A percentile compares a stretch with the other conserved stretches of the same genome.
Conservation (phyloP, 345 rosid genomes). For the Bretschneidera sinensis region DNA sequence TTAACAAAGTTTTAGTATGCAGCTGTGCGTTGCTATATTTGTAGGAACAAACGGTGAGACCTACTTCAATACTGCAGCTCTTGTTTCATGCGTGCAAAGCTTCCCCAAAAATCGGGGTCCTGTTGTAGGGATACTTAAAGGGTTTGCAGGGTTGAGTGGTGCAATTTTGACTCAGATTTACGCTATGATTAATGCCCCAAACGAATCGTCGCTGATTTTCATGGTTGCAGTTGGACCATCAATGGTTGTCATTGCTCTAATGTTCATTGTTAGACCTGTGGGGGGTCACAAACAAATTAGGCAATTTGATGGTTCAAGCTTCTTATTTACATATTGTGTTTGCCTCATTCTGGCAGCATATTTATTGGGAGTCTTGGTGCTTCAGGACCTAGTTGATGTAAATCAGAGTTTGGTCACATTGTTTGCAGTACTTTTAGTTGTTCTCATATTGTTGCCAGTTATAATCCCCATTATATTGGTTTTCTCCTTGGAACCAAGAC, state of each 20-base stretch:
- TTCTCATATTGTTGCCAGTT: slow-evolving; percentile 50
- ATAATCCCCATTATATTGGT: slow-evolving; percentile 48
- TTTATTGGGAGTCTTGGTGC: slow-evolving; percentile 57
- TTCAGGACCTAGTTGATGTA: slow-evolving; percentile 53
- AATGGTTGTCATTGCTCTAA: slow-evolving; percentile 51
- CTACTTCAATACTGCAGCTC: slow-evolving; percentile 74
- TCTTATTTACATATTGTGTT: slow-evolving; percentile 41
- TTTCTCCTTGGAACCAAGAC: slow-evolving; percentile 34
- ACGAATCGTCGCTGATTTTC: slow-evolving; percentile 72
- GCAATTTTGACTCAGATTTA: too few species aligned
- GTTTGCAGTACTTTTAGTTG: slow-evolving; percentile 41
- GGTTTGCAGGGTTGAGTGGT: slow-evolving; percentile 90
- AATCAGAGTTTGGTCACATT: slow-evolving; percentile 34
- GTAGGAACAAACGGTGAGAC: slow-evolving; percentile 89
- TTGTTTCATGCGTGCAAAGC: slow-evolving; percentile 83
- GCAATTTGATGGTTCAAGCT: slow-evolving; percentile 44
- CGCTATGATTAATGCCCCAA: too few species aligned
- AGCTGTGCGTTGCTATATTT: slow-evolving; percentile 67
- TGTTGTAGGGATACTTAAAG: slow-evolving; percentile 80
- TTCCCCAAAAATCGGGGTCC: slow-evolving; percentile 83
- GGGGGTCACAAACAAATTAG: slow-evolving; percentile 51
- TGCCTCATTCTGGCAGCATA: slow-evolving; percentile 68
- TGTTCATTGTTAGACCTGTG: slow-evolving; percentile 68
- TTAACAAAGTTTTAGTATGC: too few species aligned
- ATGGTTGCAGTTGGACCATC: slow-evolving; percentile 76